These are phyloP conservation scores for Apiospora malaysiana DNA, from an alignment of 2,329 filamentous ascomycete genomes.

Conservation along the genomic window DNA sequence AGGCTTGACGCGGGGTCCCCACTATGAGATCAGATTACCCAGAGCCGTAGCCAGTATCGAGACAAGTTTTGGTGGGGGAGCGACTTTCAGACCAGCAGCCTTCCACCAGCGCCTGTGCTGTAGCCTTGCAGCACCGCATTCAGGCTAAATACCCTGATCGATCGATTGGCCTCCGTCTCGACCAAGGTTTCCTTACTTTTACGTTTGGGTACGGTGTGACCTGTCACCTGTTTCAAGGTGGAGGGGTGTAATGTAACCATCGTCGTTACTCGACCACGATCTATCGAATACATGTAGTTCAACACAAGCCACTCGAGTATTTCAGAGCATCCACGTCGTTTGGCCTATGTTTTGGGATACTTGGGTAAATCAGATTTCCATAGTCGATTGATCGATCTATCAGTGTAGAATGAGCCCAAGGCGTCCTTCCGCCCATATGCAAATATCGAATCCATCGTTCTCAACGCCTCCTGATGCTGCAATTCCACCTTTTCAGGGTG, in stretches of 20 bases:
- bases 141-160: neutral
- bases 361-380: neutral
- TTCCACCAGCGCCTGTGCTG: neutral
- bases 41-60: conserved; percentile 5
- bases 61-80: conserved; percentile 7
- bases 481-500: neutral
- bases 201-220: neutral
- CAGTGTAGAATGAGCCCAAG: neutral
- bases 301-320: neutral
- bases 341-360: neutral
- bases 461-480: conserved; percentile 16
- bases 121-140: conserved; percentile 10
- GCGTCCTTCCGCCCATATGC: neutral
- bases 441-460: neutral
- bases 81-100: neutral
- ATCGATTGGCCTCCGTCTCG: neutral
- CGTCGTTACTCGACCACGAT: neutral
- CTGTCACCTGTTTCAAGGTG: neutral
- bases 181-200: neutral
- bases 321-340: neutral
- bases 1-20: conserved; percentile 23
- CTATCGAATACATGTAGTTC: neutral
- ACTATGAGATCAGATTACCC: conserved; percentile 21
- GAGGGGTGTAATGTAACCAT: neutral
- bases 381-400: conserved; percentile 1